phyloP scores from a whole-genome alignment of 208 protist genomes.

The Crithidia expoeki region DNA sequence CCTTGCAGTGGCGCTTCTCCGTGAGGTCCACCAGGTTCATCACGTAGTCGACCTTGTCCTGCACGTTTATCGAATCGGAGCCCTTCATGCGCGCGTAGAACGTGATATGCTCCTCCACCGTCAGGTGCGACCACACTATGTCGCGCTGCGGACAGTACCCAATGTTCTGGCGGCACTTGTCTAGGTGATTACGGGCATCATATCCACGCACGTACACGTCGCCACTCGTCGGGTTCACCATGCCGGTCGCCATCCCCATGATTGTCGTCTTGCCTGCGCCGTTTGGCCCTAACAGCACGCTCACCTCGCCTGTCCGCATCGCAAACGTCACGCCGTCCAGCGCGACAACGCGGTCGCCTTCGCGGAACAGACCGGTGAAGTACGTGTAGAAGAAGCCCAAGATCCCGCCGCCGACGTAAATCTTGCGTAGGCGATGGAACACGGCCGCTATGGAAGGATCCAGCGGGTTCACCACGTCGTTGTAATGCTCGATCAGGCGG shows the following conservation, averaged over 20 bases:
- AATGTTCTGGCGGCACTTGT: conserved; percentile 74
- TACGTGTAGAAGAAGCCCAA: conserved; percentile 67
- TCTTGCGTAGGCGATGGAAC: conserved; percentile 60
- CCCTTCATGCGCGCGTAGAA: conserved; percentile 94
- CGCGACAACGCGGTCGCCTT: conserved; percentile 53
- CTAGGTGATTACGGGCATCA: conserved; percentile 54
- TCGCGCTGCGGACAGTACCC: conserved; percentile 95
- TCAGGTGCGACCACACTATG: conserved; percentile 92
- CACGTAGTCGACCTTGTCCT: conserved; percentile 49
- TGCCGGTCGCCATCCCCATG: conserved; percentile 78
- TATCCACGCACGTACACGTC: conserved; percentile 73
- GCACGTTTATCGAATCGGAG: conserved; percentile 42
- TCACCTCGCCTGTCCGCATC: conserved; percentile 73
- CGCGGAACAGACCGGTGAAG: conserved; percentile 63
- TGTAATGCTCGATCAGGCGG: conserved; percentile 46
- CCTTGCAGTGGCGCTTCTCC: conserved; percentile 58
- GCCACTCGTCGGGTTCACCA: conserved; percentile 63
- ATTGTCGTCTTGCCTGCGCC: conserved; percentile 86
- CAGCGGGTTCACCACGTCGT: conserved; percentile 44
- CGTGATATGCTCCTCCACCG: conserved; percentile 90
- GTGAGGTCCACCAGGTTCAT: conserved; percentile 60
- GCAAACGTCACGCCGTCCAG: conserved; percentile 73
- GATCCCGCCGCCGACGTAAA: conserved; percentile 65
- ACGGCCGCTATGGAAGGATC: conserved; percentile 40
- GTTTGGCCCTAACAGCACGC: conserved; percentile 86